phyloP scores from a whole-genome alignment of 2,329 filamentous ascomycete genomes.

The Pseudocercospora eumusae region DNA sequence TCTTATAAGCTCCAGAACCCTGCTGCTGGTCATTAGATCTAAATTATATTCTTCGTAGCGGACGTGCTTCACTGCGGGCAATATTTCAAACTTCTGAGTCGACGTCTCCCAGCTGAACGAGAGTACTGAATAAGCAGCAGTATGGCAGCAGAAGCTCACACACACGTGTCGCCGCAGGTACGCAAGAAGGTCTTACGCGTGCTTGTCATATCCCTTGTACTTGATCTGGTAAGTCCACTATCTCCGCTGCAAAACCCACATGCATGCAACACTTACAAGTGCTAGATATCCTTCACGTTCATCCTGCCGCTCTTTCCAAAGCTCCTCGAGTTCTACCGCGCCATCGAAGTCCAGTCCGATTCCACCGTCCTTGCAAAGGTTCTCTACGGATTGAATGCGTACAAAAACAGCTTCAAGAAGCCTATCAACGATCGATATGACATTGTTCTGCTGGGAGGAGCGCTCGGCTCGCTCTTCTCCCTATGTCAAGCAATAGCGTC shows the following conservation, averaged over 20 bases:
- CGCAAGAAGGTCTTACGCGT: constrained; percentile 31
- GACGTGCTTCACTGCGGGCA: neutral
- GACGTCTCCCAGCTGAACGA: neutral
- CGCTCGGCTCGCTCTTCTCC: constrained; percentile 89
- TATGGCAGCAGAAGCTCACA: constrained; percentile 20
- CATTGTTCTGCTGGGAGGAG: constrained; percentile 91
- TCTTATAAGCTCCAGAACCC: neutral
- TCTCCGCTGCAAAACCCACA: neutral
- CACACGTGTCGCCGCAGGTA: constrained; percentile 18
- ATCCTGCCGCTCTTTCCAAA: constrained; percentile 95
- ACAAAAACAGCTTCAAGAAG: constrained; percentile 88
- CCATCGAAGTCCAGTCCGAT: constrained; percentile 65
- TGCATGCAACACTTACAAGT: neutral
- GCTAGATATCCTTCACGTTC: constrained; percentile 94
- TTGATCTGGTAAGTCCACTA: constrained; percentile 29
- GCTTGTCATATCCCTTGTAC: constrained; percentile 29
- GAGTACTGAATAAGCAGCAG: neutral
- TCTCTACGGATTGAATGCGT: constrained; percentile 81
- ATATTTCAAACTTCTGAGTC: constrained; percentile 2
- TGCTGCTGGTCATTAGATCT: neutral
- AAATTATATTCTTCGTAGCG: neutral
- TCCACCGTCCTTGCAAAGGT: constrained; percentile 74
- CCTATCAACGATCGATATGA: constrained; percentile 97
- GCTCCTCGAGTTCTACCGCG: constrained; percentile 93
- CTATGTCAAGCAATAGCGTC: constrained; percentile 90